Conservation (phyloP, 345 rosid species). For the Triadica sebifera region DNA sequence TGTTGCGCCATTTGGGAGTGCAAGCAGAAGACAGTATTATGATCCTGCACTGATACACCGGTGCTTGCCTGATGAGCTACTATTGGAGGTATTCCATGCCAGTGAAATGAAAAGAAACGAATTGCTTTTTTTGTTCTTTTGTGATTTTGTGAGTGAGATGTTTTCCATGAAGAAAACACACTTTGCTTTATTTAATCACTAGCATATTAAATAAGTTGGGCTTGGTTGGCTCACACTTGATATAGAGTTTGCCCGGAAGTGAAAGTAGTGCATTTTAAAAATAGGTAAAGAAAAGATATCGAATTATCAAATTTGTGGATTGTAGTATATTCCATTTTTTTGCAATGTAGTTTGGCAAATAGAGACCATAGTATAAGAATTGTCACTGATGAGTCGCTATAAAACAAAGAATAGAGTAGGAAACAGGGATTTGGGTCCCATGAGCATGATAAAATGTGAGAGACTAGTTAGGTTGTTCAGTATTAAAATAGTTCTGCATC, state of each 20-base stretch:
- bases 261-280: no score
- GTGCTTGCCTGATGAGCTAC: slow-evolving; percentile 86
- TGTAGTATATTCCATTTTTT: background rate
- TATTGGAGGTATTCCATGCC: slow-evolving; percentile 60
- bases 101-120: background rate
- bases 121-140: background rate
- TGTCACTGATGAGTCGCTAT: background rate
- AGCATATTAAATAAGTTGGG: background rate
- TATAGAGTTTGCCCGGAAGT: background rate
- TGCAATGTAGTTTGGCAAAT: background rate
- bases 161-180: background rate
- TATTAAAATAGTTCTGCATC: background rate
- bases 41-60: slow-evolving; percentile 82
- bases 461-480: background rate
- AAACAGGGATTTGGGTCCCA: background rate
- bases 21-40: slow-evolving; percentile 50
- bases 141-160: background rate
- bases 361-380: background rate
- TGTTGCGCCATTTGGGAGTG: slow-evolving; percentile 77
- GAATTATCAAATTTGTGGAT: background rate
- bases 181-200: background rate
- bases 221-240: background rate
- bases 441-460: background rate
- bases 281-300: background rate
- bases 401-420: background rate